Evolutionary conservation across 495 filamentous ascomycete genomes (phyloP).

Genomic region (Choiromyces venosus): DNA sequence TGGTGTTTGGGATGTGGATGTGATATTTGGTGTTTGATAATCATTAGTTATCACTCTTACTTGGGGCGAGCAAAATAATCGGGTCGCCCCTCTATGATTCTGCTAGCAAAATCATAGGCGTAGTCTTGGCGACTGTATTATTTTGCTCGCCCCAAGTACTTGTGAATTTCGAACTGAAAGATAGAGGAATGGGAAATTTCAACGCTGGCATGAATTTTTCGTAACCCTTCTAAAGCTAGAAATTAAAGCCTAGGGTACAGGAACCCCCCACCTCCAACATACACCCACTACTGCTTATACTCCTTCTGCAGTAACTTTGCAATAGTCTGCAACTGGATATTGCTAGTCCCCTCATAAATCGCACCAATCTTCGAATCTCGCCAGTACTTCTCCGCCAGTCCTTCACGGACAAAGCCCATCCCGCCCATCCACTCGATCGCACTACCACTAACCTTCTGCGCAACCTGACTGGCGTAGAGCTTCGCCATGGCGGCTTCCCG

Average conservation of each 20-base stretch:
- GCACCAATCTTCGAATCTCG: constrained; percentile 97
- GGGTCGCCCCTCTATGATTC: too few relatives aligned
- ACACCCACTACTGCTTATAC: constrained; percentile 56
- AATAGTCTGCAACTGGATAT: constrained; percentile 84
- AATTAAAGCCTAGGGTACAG: too few relatives aligned
- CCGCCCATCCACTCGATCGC: constrained; percentile 99
- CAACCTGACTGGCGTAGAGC: constrained; percentile 88
- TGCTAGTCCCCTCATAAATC: constrained; percentile 88
- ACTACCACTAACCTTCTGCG: constrained; percentile 73
- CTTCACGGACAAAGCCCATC: constrained; percentile 93
- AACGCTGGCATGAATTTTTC: neutral
- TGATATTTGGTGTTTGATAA: neutral
- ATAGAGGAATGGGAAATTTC: neutral
- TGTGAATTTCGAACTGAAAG: neutral
- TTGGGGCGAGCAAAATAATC: too few relatives aligned
- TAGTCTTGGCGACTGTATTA: too few relatives aligned
- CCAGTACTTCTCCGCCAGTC: constrained; percentile 96
- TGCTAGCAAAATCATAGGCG: too few relatives aligned
- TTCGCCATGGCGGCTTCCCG: constrained; percentile 97
- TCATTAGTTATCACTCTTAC: neutral
- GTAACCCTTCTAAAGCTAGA: neutral
- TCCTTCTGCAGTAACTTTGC: constrained; percentile 88
- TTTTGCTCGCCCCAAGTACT: too few relatives aligned
- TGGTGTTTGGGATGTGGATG: neutral
- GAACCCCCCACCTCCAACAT: neutral